These are phyloP conservation scores for Angomonas deanei DNA, from an alignment of 208 protist species.

Conservation along the genomic window DNA sequence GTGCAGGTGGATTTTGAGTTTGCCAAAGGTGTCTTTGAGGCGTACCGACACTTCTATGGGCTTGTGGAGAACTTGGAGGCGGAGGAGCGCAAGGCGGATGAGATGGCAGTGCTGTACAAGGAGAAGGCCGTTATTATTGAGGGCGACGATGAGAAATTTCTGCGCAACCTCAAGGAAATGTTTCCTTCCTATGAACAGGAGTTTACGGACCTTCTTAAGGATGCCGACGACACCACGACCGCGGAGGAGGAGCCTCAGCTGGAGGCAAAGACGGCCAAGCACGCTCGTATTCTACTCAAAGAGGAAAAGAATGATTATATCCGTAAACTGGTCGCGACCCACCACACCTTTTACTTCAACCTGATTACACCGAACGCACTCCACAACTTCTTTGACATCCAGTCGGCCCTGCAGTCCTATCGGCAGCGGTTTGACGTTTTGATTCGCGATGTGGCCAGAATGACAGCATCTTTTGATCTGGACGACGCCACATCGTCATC, in stretches of 20 bases:
- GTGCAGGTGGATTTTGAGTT: slow-evolving; percentile 45
- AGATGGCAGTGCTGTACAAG: slow-evolving; percentile 88
- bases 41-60: slow-evolving; percentile 63
- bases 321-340: slow-evolving; percentile 56
- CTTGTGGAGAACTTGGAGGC: slow-evolving; percentile 73
- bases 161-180: slow-evolving; percentile 80
- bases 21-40: slow-evolving; percentile 50
- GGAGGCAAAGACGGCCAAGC: slow-evolving; percentile 35
- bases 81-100: slow-evolving; percentile 63
- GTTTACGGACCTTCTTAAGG: slow-evolving; percentile 39
- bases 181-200: slow-evolving; percentile 93
- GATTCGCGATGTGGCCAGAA: slow-evolving; percentile 38
- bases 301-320: slow-evolving; percentile 67
- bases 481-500: slow-evolving; percentile 8
- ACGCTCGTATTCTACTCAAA: slow-evolving; percentile 68
- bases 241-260: slow-evolving; percentile 21
- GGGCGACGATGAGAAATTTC: slow-evolving; percentile 87
- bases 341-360: slow-evolving; percentile 61
- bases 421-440: slow-evolving; percentile 63
- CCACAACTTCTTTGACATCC: neutral
- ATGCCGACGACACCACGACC: slow-evolving; percentile 16
- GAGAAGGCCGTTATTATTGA: slow-evolving; percentile 88
- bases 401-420: slow-evolving; percentile 15
- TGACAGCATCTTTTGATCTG: neutral
- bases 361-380: slow-evolving; percentile 35